Conservation (phyloP, 495 filamentous ascomycete species). For the Penicillium bovifimosum region DNA sequence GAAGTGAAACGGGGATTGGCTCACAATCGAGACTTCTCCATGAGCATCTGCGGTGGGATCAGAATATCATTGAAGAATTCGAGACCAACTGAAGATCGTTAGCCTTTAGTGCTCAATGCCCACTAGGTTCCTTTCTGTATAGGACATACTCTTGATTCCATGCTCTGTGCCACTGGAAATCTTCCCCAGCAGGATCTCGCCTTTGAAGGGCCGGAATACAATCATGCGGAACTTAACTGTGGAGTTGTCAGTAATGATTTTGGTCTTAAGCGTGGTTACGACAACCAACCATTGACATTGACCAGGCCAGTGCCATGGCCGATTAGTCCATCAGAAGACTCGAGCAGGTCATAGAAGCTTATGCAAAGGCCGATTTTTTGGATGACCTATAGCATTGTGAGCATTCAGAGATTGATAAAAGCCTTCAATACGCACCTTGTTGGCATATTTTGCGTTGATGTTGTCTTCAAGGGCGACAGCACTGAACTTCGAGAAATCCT, state of each 20-base stretch:
- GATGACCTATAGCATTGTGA: conserved; percentile 42
- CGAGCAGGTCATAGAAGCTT: conserved; percentile 79
- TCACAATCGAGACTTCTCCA: conserved; percentile 69
- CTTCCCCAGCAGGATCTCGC: conserved; percentile 76
- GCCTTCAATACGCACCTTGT: conserved; percentile 58
- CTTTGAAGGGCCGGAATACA: conserved; percentile 93
- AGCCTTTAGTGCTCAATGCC: background rate
- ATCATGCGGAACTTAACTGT: conserved; percentile 85
- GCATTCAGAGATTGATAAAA: background rate
- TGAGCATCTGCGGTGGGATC: conserved; percentile 64
- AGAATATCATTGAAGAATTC: conserved; percentile 91
- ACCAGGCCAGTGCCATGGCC: conserved; percentile 85
- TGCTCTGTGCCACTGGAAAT: conserved; percentile 64
- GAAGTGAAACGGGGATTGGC: conserved; percentile 16
- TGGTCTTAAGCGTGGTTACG: background rate
- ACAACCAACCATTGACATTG: conserved; percentile 73
- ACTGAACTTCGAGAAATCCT: conserved; percentile 77
- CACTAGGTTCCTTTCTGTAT: background rate
- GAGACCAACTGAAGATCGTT: conserved; percentile 55
- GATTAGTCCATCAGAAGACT: conserved; percentile 84
- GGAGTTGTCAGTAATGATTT: background rate
- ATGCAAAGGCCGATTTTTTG: conserved; percentile 88
- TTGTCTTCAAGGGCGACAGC: conserved; percentile 80
- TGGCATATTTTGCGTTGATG: conserved; percentile 92
- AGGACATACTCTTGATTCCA: conserved; percentile 66